phyloP scores from a whole-genome alignment of 306 rosid genomes.

The Abrus pulchellus region DNA sequence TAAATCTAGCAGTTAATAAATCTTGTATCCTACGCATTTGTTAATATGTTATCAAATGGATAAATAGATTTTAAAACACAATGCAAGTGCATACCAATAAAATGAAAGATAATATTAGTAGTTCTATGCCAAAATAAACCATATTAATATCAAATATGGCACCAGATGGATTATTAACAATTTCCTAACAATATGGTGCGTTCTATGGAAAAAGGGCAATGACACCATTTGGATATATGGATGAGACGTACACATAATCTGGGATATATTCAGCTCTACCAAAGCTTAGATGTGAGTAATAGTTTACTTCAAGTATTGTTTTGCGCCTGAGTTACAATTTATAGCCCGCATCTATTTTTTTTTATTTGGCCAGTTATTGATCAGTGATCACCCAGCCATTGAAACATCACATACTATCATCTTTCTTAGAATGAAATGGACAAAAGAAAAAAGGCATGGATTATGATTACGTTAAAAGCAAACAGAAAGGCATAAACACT shows the following conservation, averaged over 20 bases:
- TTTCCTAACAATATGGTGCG: not conserved
- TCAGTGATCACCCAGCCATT: not conserved
- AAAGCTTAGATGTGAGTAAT: not conserved
- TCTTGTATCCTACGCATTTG: too few species aligned
- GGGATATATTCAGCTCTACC: not conserved
- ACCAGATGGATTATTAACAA: not conserved
- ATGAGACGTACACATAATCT: not conserved
- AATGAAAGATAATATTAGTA: conserved; percentile 9
- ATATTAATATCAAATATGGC: not conserved
- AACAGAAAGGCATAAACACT: not conserved
- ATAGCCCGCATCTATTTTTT: not conserved
- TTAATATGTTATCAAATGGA: too few species aligned
- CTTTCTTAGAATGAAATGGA: not conserved
- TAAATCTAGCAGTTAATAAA: not conserved
- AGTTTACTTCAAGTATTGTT: not conserved
- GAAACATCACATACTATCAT: not conserved
- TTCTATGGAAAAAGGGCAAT: not conserved
- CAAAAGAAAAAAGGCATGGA: not conserved
- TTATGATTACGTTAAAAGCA: not conserved
- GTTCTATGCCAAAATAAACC: not conserved
- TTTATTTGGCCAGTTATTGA: not conserved
- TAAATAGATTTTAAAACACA: too few species aligned
- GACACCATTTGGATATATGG: too few species aligned
- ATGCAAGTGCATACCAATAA: not conserved
- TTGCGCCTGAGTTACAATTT: not conserved